Evolutionary conservation across 768 basidiomycete genomes (phyloP), one percentile per base, ranked within the genome.

Genomic region (Infundibulicybe gibba): DNA sequence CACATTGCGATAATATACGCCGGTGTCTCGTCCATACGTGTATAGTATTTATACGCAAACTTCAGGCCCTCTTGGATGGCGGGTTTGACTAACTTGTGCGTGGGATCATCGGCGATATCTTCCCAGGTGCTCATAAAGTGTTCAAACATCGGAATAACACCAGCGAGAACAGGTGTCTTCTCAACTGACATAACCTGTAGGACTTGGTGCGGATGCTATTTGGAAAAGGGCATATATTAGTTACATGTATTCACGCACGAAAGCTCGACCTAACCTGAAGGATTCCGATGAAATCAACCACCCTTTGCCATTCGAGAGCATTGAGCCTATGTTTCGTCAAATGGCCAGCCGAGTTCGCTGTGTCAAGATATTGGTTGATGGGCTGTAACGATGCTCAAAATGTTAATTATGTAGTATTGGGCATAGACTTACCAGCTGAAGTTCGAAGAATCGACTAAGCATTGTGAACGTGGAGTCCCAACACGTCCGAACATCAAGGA

Each of bases 71-170:
- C 35, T 15, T 43, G 16, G 6, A 47, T 48, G 13, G 31, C 16
- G 8, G 43, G 50, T 33, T 37, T 21, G n/a, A 52, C 44, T 25
- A 8, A 25, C 25, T 25, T 25, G 32, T 32, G 41, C n/a, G 51
- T 44, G 31, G 40, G 16, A 12, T 32, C 43, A 13, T 37, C 17
- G 35, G 30, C 33, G 21, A 55, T 41, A 30, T 21, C 25, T 25
- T 54, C 51, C 55, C 55, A 56, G 8, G 21, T 20, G 2, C 40
- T 20, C 46, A 59, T 55, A 31, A 59, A 57, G 31, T 46, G 41
- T 45, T 59, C 56, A 31, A 59, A 54, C 6, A 51, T 45, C 12
- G 55, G 58, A 37, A 59, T 54, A 19, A 49, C 55, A 40, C 50
- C 47, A 9, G 57, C 43, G 12, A 59, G 49, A 19, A 59, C 40